Conservation (phyloP, 1,284 basidiomycete genomes). For the Leccinum griseonigrum region DNA sequence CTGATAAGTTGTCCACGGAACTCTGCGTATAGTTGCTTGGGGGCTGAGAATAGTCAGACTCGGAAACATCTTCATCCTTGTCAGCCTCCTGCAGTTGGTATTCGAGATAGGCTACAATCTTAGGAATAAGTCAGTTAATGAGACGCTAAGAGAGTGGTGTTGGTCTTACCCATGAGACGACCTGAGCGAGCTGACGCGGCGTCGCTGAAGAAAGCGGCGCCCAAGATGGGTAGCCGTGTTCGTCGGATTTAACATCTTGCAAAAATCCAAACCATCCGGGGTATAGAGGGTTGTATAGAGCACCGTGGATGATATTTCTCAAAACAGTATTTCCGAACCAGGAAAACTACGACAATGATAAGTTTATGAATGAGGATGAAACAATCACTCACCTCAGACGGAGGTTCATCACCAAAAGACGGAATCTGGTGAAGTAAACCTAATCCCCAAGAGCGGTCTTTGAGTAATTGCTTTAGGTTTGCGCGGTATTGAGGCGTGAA, state of each 20-base stretch:
- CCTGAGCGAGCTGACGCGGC: not conserved
- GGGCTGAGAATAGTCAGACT: not conserved
- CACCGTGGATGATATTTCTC: not conserved
- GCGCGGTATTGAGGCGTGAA: not conserved
- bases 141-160: not conserved
- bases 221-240: not conserved
- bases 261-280: not conserved
- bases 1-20: not conserved
- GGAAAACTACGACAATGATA: not conserved
- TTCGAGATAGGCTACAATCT: not conserved
- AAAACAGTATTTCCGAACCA: not conserved
- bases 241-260: not conserved
- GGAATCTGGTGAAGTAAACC: not conserved
- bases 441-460: not conserved
- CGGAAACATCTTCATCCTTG: not conserved
- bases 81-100: not conserved
- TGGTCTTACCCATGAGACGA: not conserved
- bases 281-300: not conserved
- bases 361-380: not conserved
- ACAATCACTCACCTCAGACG: not conserved
- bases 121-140: not conserved
- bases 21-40: not conserved
- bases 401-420: not conserved
- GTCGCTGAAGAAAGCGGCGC: not conserved
- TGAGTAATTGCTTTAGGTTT: not conserved